Percentiles rank a stretch among this genome's conserved stretches.
phyloP scores from a whole-genome alignment of 2,329 filamentous ascomycete species.

The Alternaria infectoria region DNA sequence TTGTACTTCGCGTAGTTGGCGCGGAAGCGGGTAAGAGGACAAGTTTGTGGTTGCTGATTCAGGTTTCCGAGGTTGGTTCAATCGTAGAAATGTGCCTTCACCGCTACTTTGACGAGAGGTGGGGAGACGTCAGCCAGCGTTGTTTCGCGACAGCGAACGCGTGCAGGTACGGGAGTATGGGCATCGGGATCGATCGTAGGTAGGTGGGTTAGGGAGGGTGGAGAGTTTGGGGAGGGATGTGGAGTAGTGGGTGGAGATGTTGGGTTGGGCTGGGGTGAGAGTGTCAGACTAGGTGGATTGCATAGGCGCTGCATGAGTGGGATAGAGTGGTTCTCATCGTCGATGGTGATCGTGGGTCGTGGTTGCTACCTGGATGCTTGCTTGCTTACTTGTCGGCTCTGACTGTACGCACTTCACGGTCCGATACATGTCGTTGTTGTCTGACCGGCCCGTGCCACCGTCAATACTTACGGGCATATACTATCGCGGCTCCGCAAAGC shows the following conservation, averaged over 20 bases:
- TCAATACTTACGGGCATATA: not conserved
- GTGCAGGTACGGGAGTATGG: not conserved
- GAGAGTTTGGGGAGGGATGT: not conserved
- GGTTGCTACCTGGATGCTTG: not conserved
- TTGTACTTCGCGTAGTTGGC: not conserved
- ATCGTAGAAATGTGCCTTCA: slow-evolving; percentile 7
- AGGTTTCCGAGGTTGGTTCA: not conserved
- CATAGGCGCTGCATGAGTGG: not conserved
- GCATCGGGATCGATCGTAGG: not conserved
- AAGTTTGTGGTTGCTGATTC: not conserved
- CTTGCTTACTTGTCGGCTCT: not conserved
- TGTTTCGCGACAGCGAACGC: not conserved
- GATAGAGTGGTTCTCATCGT: not conserved
- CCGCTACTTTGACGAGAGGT: slow-evolving; percentile 29
- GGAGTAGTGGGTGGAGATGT: not conserved
- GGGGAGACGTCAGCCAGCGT: slow-evolving; percentile 1
- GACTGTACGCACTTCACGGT: not conserved
- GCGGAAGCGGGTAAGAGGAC: slow-evolving; percentile 1
- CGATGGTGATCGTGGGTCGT: not conserved
- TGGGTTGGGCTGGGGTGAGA: not conserved
- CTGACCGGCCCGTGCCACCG: not conserved
- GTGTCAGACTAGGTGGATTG: not conserved
- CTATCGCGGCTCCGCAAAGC: not conserved
- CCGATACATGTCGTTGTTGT: not conserved
- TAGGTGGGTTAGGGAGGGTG: not conserved